phyloP scores from a whole-genome alignment of 345 rosid genomes.

The Eucalyptus paniculata region DNA sequence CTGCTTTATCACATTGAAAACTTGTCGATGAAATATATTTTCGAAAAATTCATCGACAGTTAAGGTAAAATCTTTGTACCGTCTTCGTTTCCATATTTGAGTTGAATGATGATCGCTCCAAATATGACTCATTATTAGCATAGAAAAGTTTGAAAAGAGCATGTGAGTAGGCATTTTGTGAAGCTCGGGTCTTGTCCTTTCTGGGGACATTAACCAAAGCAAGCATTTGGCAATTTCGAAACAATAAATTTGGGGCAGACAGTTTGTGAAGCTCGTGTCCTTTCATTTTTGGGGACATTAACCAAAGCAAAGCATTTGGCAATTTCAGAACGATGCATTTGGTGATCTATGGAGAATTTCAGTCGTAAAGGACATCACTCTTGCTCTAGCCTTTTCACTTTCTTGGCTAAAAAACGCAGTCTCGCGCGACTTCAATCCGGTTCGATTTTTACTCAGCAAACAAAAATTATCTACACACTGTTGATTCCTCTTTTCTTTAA shows the following conservation, averaged over 20 bases:
- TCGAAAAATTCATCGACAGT: too few species aligned
- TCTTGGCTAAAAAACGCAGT: not conserved
- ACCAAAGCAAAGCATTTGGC: too few species aligned
- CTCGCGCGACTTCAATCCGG: not conserved
- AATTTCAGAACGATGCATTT: not conserved
- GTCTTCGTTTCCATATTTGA: accelerated
- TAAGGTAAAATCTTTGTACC: not conserved
- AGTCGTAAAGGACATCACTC: not conserved
- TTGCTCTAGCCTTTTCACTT: not conserved
- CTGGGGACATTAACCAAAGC: too few species aligned
- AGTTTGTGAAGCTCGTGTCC: too few species aligned
- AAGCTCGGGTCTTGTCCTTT: too few species aligned
- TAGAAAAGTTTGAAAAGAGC: not conserved
- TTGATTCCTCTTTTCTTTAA: not conserved
- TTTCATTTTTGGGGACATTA: too few species aligned
- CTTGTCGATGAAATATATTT: too few species aligned
- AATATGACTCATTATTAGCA: not conserved
- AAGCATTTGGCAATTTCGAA: too few species aligned
- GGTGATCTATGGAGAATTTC: not conserved
- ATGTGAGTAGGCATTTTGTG: not conserved
- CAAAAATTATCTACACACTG: not conserved
- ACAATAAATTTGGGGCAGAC: too few species aligned
- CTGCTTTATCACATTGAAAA: not conserved
- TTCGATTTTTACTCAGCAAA: not conserved
- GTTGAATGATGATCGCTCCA: not conserved